Evolutionary conservation across 257 asterid genomes (phyloP), one percentile per base, ranked within the genome.

Genomic region (Mentha longifolia): DNA sequence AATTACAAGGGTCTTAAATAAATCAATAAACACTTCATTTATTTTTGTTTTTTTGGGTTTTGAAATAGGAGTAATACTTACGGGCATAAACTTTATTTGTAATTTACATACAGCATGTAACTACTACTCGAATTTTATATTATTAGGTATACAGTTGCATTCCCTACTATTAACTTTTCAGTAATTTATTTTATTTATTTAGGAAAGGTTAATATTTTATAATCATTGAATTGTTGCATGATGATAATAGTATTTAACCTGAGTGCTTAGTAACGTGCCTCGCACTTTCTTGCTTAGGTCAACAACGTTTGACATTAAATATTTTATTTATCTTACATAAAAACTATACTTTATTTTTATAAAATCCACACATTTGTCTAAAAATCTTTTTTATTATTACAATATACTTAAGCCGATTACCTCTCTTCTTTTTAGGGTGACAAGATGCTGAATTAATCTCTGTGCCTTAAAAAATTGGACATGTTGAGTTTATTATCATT

Each of bases 221-320:
- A n/a, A 37, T 16, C 5, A 47, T 41, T 41, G 13, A 42, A 39
- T 16, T 17, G 20, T 46, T n/a, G 30, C 10, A 10, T 28, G 7
- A 14, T 13, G 22, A 11, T 46, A 8, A 37, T 8, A 25, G 7
- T 37, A 54, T 22, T 17, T 25, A 16, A 17, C 1, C 9, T 10
- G 8, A 57, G 46, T 22, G 30, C 65, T 28, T n/a, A n/a, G 64
- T 30, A 74, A 75, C 79, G 70, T 75, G 79, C 45, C 49, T 60
- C n/a, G 79, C 75, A 68, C 75, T 49, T 68, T 35, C 64, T 22
- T 50, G 50, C 66, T 37, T 39, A 54, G 77, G 49, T 75, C 74
- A 60, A 67, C 65, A 51, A 37, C 54, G 12, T 57, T 72, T 72
- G 76, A 45, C 47, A 43, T 17, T 43, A 15, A 56, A 51, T 39